Evolutionary conservation across 2,329 filamentous ascomycete species (phyloP), one percentile per base, ranked within the genome.

Genomic region (Dactylellina haptotyla): DNA sequence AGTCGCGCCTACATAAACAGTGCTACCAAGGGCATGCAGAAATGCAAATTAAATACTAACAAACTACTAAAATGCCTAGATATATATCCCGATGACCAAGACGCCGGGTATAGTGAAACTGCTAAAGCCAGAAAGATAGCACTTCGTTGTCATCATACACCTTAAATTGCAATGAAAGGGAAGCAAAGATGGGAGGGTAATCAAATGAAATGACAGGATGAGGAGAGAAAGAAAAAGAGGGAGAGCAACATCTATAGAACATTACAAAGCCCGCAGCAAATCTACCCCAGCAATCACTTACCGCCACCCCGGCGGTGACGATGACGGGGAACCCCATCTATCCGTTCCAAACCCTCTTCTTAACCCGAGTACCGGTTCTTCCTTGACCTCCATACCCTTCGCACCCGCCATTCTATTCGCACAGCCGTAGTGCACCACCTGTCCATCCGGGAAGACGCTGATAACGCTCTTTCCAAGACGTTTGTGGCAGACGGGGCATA

Each of bases 401-500:
- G 45, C 57, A 18, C 61, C 69, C 5, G 70, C 70, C 10, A 63
- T 14, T 25, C 63, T 56, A 58, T 25, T 59, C 77, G 91, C 84
- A 82, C 91, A 95, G 25, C 90, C 91, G 79, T 94, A 91, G 83
- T 95, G 91, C 74, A 95, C 89, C 14, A 93, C 90, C 25, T 70
- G 58, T 30, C 73, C 75, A 51, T 73, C 91, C 4, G 93, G 92
- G 81, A 95, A 86, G 10, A 97, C 93, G 41, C 93, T 89, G 71
- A 98, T 90, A 16, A 97, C 95, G 80, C 91, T 96, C 1, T 92
- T 90, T 0, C 93, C 94, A 76, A 99, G 86, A 76, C 95, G 85
- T 84, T 97, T 98, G 81, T 97, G 90, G 80, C 95, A 99, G 14
- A 96, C 91, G 10, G 90, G 89, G 80, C 95, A 99, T 62, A 97